Percentiles rank a stretch among this genome's conserved stretches.
Conservation (phyloP, 345 rosid genomes). For the Moringa oleifera region DNA sequence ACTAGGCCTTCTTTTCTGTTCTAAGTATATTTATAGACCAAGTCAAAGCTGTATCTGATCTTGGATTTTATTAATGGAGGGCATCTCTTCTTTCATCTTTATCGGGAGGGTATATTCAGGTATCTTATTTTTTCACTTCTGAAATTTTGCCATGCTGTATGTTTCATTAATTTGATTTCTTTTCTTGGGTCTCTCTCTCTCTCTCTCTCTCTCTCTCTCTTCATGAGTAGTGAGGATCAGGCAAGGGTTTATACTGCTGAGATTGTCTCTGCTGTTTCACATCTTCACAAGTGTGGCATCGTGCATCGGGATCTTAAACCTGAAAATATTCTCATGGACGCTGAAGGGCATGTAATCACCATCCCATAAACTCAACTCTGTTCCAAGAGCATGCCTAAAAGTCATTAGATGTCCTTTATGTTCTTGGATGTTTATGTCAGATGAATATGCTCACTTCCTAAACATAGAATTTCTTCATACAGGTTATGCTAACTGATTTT, state of each 20-base stretch:
- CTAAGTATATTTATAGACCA: slow-evolving; percentile 39
- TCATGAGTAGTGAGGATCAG: slow-evolving; percentile 59
- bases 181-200: too few species aligned
- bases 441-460: background rate
- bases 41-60: slow-evolving; percentile 65
- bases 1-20: background rate
- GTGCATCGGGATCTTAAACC: slow-evolving; percentile 80
- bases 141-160: background rate
- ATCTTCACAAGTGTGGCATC: slow-evolving; percentile 61
- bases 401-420: too few species aligned
- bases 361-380: slow-evolving; percentile 3
- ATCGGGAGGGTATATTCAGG: slow-evolving; percentile 68
- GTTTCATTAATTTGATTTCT: slow-evolving; percentile 10
- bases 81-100: slow-evolving; percentile 73
- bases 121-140: slow-evolving; percentile 13
- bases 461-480: slow-evolving; percentile 5
- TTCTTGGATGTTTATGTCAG: background rate
- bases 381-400: slow-evolving; percentile 7
- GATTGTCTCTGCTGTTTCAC: slow-evolving; percentile 73
- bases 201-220: slow-evolving; percentile 6
- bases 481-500: slow-evolving; percentile 73
- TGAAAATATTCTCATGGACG: slow-evolving; percentile 66
- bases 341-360: slow-evolving; percentile 60
- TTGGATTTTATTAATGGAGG: slow-evolving; percentile 74
- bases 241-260: slow-evolving; percentile 68